Base-by-base conservation (phyloP, 2,329 filamentous ascomycete genomes). In the Purpureocillium lavendulum region DNA sequence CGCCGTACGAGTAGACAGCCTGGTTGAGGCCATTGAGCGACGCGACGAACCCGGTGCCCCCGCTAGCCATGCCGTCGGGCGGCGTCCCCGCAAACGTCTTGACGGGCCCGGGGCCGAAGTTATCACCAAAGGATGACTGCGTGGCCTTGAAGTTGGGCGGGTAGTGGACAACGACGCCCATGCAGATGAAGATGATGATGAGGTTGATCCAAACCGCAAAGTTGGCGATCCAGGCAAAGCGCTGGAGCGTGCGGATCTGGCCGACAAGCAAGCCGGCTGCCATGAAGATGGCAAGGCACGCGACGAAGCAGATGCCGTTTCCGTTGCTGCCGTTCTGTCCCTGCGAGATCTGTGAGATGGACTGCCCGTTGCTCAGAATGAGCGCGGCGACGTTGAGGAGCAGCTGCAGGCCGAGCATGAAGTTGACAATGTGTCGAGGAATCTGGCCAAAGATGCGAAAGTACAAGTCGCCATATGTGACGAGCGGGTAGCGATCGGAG, bases 181-280 rank as follows among this genome's bases (percentile, higher is more conserved):
- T 75, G 10, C 46, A 51, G 43, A 75, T 66, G 45, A 75, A 63
- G 35, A 77, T 69, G 43, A 71, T 64, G 26, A 71, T 49, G 13
- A 77, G 43, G 42, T 75, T 77, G 36, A 77, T 50, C 69, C 70
- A 77, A n/a, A 78, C 66, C 1, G 71, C 65, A n/a, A 69, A 49
- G 42, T 75, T 77, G 14, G 73, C 71, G 0, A 77, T 53, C 67
- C 69, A 77, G 4, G 70, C 68, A 35, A 73, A 70, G 7, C 62
- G 58, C 49, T 73, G 66, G 31, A 78, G 56, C 0, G 71, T 75
- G 7, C 75, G 63, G 32, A 79, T 69, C 46, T 76, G 73, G 3
- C 71, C 70, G 4, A 76, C 45, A 4, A 74, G 17, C 38, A 75
- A 70, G n/a, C 75, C 73, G 13, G 60, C 59, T 5, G 66, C 51